phyloP scores from a whole-genome alignment of 2,329 filamentous ascomycete genomes.

The Scleromitrula shiraiana region DNA sequence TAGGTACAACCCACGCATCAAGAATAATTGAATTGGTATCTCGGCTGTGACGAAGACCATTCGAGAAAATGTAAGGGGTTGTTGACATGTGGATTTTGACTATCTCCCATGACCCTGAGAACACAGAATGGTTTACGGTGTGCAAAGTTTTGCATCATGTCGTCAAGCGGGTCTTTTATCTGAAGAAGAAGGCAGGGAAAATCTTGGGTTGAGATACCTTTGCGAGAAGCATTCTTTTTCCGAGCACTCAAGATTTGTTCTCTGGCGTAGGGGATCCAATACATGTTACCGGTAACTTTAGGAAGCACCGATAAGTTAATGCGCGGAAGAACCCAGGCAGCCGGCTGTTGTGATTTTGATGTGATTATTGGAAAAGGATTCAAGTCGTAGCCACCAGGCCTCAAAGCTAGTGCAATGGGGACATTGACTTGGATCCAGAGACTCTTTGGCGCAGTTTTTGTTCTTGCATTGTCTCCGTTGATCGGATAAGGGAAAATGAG shows the following conservation, averaged over 20 bases:
- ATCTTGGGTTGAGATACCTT: background rate
- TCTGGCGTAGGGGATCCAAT: background rate
- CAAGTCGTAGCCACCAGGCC: background rate
- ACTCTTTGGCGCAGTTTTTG: background rate
- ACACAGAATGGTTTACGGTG: background rate
- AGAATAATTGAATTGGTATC: background rate
- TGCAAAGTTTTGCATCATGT: background rate
- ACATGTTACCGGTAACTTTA: background rate
- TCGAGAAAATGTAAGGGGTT: background rate
- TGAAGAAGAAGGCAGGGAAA: background rate
- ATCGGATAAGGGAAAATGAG: constrained; percentile 2
- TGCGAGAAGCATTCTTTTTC: background rate
- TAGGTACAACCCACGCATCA: background rate
- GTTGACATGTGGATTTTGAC: background rate
- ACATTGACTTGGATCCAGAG: constrained; percentile 5
- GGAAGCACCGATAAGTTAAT: background rate
- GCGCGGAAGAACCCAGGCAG: background rate
- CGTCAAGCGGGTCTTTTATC: background rate
- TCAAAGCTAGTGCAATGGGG: background rate
- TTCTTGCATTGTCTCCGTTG: background rate
- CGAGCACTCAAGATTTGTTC: background rate
- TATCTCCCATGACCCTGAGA: background rate
- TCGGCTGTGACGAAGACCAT: background rate
- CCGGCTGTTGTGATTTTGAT: background rate
- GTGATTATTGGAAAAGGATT: background rate